phyloP scores from a whole-genome alignment of 108 stramenopile species.

The Conticribra weissflogii region DNA sequence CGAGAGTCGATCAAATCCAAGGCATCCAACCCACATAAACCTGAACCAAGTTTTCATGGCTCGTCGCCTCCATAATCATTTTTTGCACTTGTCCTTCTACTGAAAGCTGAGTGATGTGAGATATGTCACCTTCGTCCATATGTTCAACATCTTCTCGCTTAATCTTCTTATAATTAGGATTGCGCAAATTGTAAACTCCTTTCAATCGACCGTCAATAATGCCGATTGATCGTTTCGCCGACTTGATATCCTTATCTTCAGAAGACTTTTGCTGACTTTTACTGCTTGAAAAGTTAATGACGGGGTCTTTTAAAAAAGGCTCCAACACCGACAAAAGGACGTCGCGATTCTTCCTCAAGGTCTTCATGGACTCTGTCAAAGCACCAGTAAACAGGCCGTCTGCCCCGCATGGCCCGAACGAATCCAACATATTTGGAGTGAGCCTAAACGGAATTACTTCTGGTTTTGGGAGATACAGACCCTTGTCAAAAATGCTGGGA shows the following conservation, averaged over 20 bases:
- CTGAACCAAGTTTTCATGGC: constrained; percentile 84
- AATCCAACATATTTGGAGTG: constrained; percentile 98
- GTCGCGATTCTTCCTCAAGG: constrained; percentile 91
- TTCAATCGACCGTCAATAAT: constrained; percentile 83
- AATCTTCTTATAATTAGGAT: constrained; percentile 79
- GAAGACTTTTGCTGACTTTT: constrained; percentile 54
- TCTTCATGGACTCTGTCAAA: constrained; percentile 81
- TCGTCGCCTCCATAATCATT: constrained; percentile 87
- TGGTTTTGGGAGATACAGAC: constrained; percentile 84
- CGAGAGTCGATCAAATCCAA: constrained; percentile 63
- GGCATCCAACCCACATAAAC: constrained; percentile 93
- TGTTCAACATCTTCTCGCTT: constrained; percentile 42
- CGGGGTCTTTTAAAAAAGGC: constrained; percentile 94
- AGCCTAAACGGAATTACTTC: constrained; percentile 99
- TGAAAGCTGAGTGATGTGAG: constrained; percentile 74
- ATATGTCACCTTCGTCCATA: constrained; percentile 55
- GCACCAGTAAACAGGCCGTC: constrained; percentile 90
- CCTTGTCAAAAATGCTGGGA: constrained; percentile 98
- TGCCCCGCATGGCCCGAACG: constrained; percentile 89
- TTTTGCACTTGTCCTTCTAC: constrained; percentile 92
- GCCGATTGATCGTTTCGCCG: constrained; percentile 50
- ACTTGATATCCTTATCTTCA: constrained; percentile 16
- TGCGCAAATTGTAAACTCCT: constrained; percentile 87
- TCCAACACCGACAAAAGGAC: constrained; percentile 96
- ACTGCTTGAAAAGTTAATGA: constrained; percentile 85